Percentiles rank a stretch among this genome's conserved stretches.
Evolutionary conservation across 208 protist genomes (phyloP).

Genomic region (Trypanosoma congolense): DNA sequence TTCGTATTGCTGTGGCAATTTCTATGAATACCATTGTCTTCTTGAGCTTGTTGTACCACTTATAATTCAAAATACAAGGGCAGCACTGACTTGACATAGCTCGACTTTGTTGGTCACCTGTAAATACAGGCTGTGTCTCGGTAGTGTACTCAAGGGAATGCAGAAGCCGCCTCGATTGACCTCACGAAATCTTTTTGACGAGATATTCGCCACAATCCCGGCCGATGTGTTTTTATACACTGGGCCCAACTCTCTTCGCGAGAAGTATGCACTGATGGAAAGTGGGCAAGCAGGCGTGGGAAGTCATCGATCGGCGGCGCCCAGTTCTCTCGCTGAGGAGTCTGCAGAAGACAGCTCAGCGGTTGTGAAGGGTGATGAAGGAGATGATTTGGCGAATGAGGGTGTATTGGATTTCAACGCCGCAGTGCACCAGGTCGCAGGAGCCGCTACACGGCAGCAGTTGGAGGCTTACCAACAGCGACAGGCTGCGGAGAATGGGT

Average conservation of each 20-base stretch:
- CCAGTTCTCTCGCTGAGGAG: not conserved
- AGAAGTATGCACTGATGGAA: slow-evolving; percentile 45
- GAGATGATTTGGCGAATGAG: not conserved
- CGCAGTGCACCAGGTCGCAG: slow-evolving; percentile 5
- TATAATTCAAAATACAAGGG: no score
- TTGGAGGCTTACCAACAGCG: not conserved
- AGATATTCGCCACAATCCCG: slow-evolving; percentile 58
- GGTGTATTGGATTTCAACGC: slow-evolving; percentile 16
- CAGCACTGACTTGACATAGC: no score
- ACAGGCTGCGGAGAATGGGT: not conserved
- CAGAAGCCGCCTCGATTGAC: slow-evolving; percentile 18
- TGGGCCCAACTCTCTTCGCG: slow-evolving; percentile 37
- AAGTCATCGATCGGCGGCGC: not conserved
- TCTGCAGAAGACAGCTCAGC: not conserved
- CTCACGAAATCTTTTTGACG: slow-evolving; percentile 62
- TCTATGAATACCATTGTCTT: no score
- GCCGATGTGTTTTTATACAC: slow-evolving; percentile 53
- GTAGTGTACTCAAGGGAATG: slow-evolving; percentile 6
- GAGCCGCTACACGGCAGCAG: not conserved
- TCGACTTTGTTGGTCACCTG: no score
- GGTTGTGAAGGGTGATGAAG: not conserved
- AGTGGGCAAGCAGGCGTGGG: slow-evolving; percentile 11
- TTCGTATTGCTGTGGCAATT: no score
- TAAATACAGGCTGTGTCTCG: no score
- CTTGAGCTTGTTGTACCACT: no score